These are phyloP conservation scores for Westerdykella aurantiaca DNA, from an alignment of 2,329 filamentous ascomycete genomes.

Conservation along the genomic window DNA sequence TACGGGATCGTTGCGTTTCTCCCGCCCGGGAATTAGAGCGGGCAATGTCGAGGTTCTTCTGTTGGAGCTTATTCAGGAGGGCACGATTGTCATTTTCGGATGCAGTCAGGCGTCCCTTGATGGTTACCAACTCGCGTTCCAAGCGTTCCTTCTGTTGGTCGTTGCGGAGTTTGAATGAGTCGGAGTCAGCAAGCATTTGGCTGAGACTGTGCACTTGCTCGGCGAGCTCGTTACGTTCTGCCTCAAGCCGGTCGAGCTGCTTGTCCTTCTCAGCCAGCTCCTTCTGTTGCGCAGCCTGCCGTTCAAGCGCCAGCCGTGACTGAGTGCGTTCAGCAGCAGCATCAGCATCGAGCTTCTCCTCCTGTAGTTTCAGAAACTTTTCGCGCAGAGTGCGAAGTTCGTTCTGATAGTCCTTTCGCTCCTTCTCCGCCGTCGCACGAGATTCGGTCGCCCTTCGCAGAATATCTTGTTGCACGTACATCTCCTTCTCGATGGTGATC, in stretches of 20 bases:
- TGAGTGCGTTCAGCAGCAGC: constrained; percentile 72
- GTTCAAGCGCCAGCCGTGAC: constrained; percentile 71
- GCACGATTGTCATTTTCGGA: constrained; percentile 96
- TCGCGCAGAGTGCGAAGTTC: constrained; percentile 79
- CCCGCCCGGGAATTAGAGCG: constrained; percentile 79
- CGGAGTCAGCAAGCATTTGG: constrained; percentile 80
- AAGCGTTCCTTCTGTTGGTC: constrained; percentile 92
- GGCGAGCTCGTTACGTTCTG: constrained; percentile 69
- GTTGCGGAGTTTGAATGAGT: constrained; percentile 80
- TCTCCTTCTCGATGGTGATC: constrained; percentile 95
- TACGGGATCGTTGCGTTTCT: constrained; percentile 73
- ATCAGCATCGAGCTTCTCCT: constrained; percentile 77
- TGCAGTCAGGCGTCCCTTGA: constrained; percentile 81
- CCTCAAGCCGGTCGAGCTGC: constrained; percentile 71
- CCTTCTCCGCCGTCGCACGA: constrained; percentile 70
- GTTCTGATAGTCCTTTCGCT: constrained; percentile 80
- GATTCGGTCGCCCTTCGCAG: constrained; percentile 80
- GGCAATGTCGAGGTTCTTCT: constrained; percentile 94
- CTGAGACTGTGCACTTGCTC: constrained; percentile 79
- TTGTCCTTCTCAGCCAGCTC: constrained; percentile 76
- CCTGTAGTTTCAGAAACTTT: constrained; percentile 78
- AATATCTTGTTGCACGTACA: constrained; percentile 91
- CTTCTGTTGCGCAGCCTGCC: constrained; percentile 67
- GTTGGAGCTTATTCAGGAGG: constrained; percentile 93
- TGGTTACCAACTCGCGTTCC: constrained; percentile 82